Base-by-base conservation (phyloP, 2,329 filamentous ascomycete species). In the Aspergillus ibericus region DNA sequence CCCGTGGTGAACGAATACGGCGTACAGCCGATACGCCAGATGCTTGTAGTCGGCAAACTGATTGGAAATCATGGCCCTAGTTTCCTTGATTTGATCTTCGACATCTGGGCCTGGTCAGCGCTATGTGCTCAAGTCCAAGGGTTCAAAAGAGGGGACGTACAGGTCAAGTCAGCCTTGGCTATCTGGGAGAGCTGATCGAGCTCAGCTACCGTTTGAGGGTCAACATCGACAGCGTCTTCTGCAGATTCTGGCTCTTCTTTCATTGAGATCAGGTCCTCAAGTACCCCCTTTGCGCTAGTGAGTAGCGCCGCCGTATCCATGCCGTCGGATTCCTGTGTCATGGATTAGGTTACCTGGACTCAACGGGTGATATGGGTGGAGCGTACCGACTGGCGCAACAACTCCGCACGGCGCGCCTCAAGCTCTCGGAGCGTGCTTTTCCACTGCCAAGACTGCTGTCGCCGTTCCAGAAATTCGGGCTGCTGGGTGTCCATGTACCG, bases 1-100 rank as follows among this genome's bases (percentile, higher is more conserved):
- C 29, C 83, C 83, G 18, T 89, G 88, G 72, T 99, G 95, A 68
- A 96, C 93, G 70, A 99, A 96, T 32, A 97, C 90, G 0, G 93
- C 91, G 66, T 97, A 93, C 4, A 99, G 84, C 13, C 86, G 86
- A 73, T 98, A 99, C 10, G 88, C 85, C 48, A 91, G 80, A 25
- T 85, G 79, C 44, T 83, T 82, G 68, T 88, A 83, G 53, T 85
- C 82, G 3, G 81, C 80, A 68, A 92, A 93, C 53, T 89, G 82
- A 3, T 76, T 76, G 27, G 80, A 75, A 49, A 88, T 81, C 58
- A 80, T 76, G 4, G 75, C 68, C 59, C 83, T 77, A 1, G 83
- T 74, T 12, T 76, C 69, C 48, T 74, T 77, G 52, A 87, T 83
- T 59, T 86, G 68, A 49, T 72, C 80, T 2, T 77, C 69, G 22